Evolutionary conservation across 305 asterid species (phyloP), one percentile per base, ranked within the genome.

Genomic region (Fraxinus sp.): DNA sequence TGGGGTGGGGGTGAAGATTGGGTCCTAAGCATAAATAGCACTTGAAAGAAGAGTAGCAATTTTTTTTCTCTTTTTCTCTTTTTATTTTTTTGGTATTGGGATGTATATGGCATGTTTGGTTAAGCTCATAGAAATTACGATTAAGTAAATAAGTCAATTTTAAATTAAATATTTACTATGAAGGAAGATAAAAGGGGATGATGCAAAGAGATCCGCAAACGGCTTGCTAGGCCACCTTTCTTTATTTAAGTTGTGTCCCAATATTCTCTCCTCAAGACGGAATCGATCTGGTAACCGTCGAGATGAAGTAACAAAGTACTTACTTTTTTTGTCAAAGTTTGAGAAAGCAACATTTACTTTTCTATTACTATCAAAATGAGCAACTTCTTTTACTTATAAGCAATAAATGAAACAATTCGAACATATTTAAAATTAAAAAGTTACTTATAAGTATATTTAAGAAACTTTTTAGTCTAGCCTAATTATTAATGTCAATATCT

Each of bases 21-120:
- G 89, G 93, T 77, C 85, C 86, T 86, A 59, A 68, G 36, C 32
- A 68, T 78, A 80, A 18, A 81, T 79, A 10, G 18, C 36, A 9
- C 36, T 10, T 11, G n/a, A 52, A 79, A 81, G 70, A 55, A 44
- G 9, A 26, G 10, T 32, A n/a, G 28, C 59, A 62, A 33, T 77
- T 39, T 39, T 5, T 36, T 39, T 39, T 0, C 28, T 26, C 28
- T 26, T 1, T 39, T 39, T 0, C 7, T 8, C 33, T 80, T 4
- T 0, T 30, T 57, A n/a, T 44, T 18, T 11, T 46, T 49, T 52
- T 5, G 8, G 2, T 7, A 2, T 36, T 36, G 3, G n/a, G 33
- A 64, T 64, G 73, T 64, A 7, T 64, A 8, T 22, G 14, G 2
- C n/a, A 24, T 64, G 35, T 64, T 64, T 64, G 73, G 35, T 7